A percentile compares a stretch with the other conserved stretches of the same genome.
These are phyloP conservation scores for Amauroascus verrucosus DNA, from an alignment of 2,329 filamentous ascomycete species.

Conservation along the genomic window DNA sequence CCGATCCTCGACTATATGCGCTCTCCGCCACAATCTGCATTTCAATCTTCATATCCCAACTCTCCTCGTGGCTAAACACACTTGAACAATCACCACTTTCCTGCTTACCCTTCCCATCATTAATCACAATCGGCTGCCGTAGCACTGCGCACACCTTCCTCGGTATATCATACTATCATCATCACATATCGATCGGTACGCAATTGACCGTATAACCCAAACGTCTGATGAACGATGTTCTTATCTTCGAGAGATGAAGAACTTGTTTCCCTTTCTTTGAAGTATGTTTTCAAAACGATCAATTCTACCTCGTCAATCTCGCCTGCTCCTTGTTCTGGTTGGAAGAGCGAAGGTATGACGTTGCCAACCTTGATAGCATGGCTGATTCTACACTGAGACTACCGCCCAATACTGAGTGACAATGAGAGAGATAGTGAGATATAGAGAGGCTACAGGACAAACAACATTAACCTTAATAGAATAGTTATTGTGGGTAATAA, in stretches of 20 bases:
- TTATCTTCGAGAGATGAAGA: no score
- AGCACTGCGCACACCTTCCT: slow-evolving; percentile 12
- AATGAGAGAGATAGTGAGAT: no score
- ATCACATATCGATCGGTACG: neutral
- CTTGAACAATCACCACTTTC: neutral
- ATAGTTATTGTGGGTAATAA: no score
- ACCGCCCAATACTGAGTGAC: neutral
- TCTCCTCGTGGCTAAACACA: neutral
- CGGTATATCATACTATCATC: neutral
- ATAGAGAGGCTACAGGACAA: no score
- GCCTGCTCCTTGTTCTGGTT: neutral
- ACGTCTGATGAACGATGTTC: slow-evolving; percentile 3
- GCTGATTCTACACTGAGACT: no score
- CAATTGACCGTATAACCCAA: slow-evolving; percentile 3
- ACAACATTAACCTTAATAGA: no score
- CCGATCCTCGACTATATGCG: neutral
- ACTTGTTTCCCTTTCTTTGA: no score
- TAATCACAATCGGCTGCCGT: neutral
- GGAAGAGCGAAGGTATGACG: neutral
- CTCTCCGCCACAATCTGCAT: neutral
- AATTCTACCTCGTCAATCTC: no score
- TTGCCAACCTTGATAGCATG: no score
- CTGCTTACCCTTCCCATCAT: neutral
- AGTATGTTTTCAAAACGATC: no score
- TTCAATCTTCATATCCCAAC: neutral